Evolutionary conservation across 768 basidiomycete species (phyloP), one percentile per base, ranked within the genome.

Genomic region (Termitomyces sp.): DNA sequence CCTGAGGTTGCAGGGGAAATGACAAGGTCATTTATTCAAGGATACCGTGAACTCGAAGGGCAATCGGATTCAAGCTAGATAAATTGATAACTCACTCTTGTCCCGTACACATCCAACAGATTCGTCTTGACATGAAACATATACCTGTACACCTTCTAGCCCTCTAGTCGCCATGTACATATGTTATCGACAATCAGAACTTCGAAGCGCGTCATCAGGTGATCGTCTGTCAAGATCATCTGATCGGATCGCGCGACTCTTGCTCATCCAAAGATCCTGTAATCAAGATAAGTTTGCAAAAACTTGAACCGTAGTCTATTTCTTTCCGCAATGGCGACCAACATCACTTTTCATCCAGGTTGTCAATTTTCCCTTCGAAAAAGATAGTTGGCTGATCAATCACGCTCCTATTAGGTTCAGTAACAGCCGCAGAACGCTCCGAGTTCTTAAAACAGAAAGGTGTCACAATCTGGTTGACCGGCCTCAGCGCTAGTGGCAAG

Each of bases 391-490:
- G 12, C 49, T 40, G 4, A 35, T 35, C 27, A 47, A 56, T 53
- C 49, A 54, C 59, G 23, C 6, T n/a, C 49, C 51, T 4, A 38
- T 40, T 64, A 92, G 90, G 94, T 48, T 87, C 91, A 47, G 87
- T 96, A 40, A 78, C 75, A 38, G 68, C 76, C 17, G 65, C 75
- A 35, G 93, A 96, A 74, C 89, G 96, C 57, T 71, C 76, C 19
- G 65, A 76, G 25, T 71, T 91, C 14, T 77, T 95, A 17, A 74
- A 80, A 19, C 96, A 98, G 69, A 87, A 82, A 61, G 96, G 96
- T 21, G 82, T 88, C 5, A 98, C 96, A 0, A 83, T 98, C 69
- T 99, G 97, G 97, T 74, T 99, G 58, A 99, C 97, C 7, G 97
- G 97, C 6, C 83, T 98, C 17, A 95, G 92, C 66, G 95, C 90